Base-by-base conservation (phyloP, 2,329 filamentous ascomycete species). In the Lachnellula willkommii region DNA sequence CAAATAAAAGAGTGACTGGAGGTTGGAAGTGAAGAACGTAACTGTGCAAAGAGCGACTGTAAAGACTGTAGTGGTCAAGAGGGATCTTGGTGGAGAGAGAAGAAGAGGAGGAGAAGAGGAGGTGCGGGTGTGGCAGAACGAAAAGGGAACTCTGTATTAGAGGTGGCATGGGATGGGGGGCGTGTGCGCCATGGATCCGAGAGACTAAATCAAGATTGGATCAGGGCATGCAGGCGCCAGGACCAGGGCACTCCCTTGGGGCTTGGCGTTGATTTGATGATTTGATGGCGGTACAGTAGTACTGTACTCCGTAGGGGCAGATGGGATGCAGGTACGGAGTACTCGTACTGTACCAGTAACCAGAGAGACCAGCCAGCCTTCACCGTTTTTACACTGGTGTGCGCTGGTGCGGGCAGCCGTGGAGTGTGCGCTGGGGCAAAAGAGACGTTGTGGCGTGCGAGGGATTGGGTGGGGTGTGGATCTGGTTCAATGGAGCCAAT, bases 1-100 rank as follows among this genome's bases (percentile, higher is more conserved):
- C 58, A 56, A 46, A 53, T 60, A 69, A 68, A 54, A 60, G 67
- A 69, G 64, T 66, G 68, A 68, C 66, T 63, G 62, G 55, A 64
- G 63, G 56, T 66, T 61, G 62, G 58, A 60, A 59, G 57, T 48
- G 60, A 57, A 61, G 62, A 65, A 68, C 57, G 58, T 56, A 60
- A 62, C 49, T 57, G 52, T 54, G 57, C 60, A 60, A 62, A 54
- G 54, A 66, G 63, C 45, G 66, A 68, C 60, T 61, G 66, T 63
- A 69, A 65, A 53, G 66, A 69, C 63, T 63, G 66, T 68, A 53
- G 49, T 64, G 59, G 57, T 62, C 59, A 65, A 65, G 60, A 64
- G 53, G 62, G 48, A 63, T 58, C 61, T 66, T 67, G 61, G 63
- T 63, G 58, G 53, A 53, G 60, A 62, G 55, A 51, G 48, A 57